Percentiles rank a stretch among this genome's conserved stretches.
These are phyloP conservation scores for Phaeosphaeria sp. DNA, from an alignment of 2,329 filamentous ascomycete genomes.

Conservation along the genomic window DNA sequence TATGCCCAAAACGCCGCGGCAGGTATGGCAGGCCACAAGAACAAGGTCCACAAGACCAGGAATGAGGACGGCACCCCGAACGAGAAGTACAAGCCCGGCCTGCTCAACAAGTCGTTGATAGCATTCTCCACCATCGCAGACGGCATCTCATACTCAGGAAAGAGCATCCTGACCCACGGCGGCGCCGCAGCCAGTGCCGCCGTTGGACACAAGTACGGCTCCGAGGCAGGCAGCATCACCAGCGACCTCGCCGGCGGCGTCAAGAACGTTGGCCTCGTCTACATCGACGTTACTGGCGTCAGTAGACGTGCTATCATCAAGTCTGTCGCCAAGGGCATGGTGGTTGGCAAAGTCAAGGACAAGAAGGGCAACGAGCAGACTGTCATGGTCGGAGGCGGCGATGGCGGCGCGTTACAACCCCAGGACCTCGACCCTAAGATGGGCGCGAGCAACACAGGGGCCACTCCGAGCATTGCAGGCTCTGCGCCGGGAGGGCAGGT, in stretches of 20 bases:
- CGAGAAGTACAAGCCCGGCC: conserved; percentile 79
- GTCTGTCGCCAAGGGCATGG: conserved; percentile 93
- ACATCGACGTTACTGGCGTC: conserved; percentile 95
- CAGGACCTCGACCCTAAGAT: conserved; percentile 44
- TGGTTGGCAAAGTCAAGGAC: conserved; percentile 80
- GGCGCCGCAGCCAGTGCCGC: conserved; percentile 83
- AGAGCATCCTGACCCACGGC: conserved; percentile 75
- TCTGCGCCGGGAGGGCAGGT: conserved; percentile 38
- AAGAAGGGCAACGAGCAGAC: conserved; percentile 69
- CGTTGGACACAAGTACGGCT: conserved; percentile 87
- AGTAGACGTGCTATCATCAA: conserved; percentile 89
- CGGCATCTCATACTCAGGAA: conserved; percentile 86
- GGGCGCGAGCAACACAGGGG: conserved; percentile 37
- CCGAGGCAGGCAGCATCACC: conserved; percentile 82
- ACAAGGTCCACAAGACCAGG: conserved; percentile 64
- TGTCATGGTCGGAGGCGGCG: conserved; percentile 74
- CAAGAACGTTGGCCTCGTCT: conserved; percentile 96
- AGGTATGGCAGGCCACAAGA: conserved; percentile 69
- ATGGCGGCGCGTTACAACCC: conserved; percentile 55
- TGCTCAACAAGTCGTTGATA: conserved; percentile 95
- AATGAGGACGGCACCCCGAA: conserved; percentile 73
- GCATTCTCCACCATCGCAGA: conserved; percentile 95
- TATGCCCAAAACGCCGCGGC: conserved; percentile 92
- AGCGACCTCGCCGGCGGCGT: conserved; percentile 80
- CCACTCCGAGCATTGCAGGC: conserved; percentile 32